Evolutionary conservation across 768 basidiomycete genomes (phyloP), one percentile per base, ranked within the genome.

Genomic region (Trametes cinnabarina): DNA sequence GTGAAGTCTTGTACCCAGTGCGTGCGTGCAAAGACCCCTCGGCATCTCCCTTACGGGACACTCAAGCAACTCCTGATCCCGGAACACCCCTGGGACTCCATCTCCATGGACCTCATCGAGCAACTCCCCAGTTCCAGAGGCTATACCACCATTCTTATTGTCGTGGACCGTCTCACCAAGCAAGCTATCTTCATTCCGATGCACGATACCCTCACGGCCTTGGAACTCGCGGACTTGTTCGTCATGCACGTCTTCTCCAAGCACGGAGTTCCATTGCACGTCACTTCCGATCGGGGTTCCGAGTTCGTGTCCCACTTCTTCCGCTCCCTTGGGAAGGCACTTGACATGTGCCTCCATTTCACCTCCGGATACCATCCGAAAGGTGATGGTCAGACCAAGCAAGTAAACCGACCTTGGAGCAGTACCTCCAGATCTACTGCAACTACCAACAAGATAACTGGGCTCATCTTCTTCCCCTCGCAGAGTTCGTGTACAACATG

Each of bases 321-420:
- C n/a, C n/a, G 40, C 4, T 67, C 68, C 0, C 48, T 79, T 0
- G 65, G 66, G 20, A 32, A 47, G 26, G 34, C 65, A 0, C 68
- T 78, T 0, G 68, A 71, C 0, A 75, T 79, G 35, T 49, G 72
- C 10, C 47, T 46, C 1, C 69, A 69, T 32, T 55, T 72, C 1
- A 72, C 70, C 3, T 79, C 76, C 0, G 77, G 76, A 0, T 79
- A 72, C 48, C 78, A 79, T 55, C 80, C 77, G 0, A 70, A 76
- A 46, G 71, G 71, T 3, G 72, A 78, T 53, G 75, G 79, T 0
- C 73, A 76, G 43, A 76, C 74, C 0, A 75, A 81, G 54, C 55
- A 65, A 3, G 60, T 72, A 14, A 78, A 80, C 56, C 74, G 55
- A 62, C 69, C 4, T 17, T 79, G 0, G 76, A 79, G 57, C 68